Percentiles rank a stretch among this genome's conserved stretches.
Conservation (phyloP, 2,329 filamentous ascomycete genomes). For the Stachybotrys chartarum region DNA sequence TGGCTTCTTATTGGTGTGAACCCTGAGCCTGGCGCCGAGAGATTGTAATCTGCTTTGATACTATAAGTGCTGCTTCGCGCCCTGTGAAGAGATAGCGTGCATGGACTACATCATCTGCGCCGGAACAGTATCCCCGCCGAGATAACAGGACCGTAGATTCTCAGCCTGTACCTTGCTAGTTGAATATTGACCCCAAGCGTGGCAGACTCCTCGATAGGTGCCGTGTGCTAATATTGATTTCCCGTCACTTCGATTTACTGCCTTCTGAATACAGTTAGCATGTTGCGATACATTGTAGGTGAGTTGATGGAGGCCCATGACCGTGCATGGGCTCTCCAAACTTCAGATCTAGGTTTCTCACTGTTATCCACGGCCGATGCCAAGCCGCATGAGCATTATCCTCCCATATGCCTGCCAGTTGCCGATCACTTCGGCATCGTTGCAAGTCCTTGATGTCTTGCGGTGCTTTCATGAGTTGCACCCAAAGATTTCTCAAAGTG, state of each 20-base stretch:
- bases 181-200: neutral
- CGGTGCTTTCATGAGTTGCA: too few species aligned
- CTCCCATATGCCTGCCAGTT: neutral
- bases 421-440: neutral
- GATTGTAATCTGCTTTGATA: neutral
- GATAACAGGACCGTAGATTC: neutral
- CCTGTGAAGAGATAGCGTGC: neutral
- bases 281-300: neutral
- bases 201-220: neutral
- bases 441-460: neutral
- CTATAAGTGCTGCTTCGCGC: neutral
- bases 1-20: neutral
- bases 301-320: neutral
- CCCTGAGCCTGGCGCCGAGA: neutral
- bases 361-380: neutral
- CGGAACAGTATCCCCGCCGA: neutral
- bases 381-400: neutral
- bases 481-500: too few species aligned
- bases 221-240: neutral
- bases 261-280: neutral
- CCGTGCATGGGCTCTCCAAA: neutral
- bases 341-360: neutral
- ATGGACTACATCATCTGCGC: neutral
- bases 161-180: neutral
- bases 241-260: neutral